Conservation (phyloP, 176 grass and related monocot species). For the Oryza nivara region DNA sequence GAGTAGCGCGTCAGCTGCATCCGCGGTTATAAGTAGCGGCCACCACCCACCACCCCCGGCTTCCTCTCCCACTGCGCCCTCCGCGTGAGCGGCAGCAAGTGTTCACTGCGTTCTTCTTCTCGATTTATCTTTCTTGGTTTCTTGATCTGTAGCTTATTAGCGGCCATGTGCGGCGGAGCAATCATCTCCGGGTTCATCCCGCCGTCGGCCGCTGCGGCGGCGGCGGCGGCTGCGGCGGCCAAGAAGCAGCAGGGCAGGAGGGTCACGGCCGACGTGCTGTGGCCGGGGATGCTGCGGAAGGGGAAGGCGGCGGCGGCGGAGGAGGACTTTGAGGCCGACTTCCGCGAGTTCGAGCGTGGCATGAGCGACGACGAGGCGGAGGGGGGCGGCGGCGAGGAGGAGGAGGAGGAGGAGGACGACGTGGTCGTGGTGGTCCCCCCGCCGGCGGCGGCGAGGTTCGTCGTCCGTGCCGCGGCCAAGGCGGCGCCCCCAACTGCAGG, state of each 20-base stretch:
- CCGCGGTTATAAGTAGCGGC: conserved; percentile 38
- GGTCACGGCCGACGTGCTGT: conserved; percentile 47
- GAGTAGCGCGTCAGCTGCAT: conserved; percentile 37
- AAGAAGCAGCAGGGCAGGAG: conserved; percentile 29
- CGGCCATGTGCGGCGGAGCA: conserved; percentile 73
- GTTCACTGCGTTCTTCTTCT: conserved; percentile 18
- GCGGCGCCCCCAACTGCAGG: conserved; percentile 2
- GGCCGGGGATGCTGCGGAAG: conserved; percentile 41
- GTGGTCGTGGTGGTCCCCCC: conserved; percentile 35
- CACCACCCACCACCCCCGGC: conserved; percentile 13
- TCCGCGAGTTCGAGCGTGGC: conserved; percentile 62
- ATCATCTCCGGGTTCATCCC: conserved; percentile 75
- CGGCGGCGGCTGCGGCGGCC: conserved; percentile 5
- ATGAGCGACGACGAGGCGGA: conserved; percentile 35
- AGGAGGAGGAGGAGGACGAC: not conserved
- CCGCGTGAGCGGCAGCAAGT: not conserved
- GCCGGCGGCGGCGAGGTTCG: not conserved
- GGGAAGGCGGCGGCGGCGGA: not conserved
- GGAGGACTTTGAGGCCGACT: conserved; percentile 68
- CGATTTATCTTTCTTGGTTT: not conserved
- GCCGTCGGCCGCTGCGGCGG: conserved; percentile 27
- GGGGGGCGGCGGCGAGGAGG: not conserved
- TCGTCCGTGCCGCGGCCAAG: conserved; percentile 17
- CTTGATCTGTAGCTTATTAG: not conserved
- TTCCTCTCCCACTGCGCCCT: not conserved